Percentiles rank a stretch among this genome's conserved stretches.
Evolutionary conservation across 805 yeast genomes (phyloP).

Genomic region (Wickerhamomyces silvicola): DNA sequence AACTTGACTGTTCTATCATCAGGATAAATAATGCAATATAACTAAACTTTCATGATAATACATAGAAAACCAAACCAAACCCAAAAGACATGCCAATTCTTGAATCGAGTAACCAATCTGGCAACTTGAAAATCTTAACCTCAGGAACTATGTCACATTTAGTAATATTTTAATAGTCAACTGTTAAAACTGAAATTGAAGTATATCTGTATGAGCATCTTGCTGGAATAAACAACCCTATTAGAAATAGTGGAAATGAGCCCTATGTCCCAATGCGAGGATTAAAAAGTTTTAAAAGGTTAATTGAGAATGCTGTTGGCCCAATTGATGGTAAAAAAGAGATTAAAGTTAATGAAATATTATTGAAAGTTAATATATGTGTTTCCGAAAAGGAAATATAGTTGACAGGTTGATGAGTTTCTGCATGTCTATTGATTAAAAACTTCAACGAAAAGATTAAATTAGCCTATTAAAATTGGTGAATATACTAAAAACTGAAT

Average conservation of each 20-base stretch:
- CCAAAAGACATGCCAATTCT: constrained; percentile 14
- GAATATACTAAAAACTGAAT: constrained; percentile 2
- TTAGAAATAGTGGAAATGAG: constrained; percentile 5
- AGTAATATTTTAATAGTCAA: constrained; percentile 8
- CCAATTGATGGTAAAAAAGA: constrained; percentile 1
- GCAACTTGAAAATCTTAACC: constrained; percentile 6
- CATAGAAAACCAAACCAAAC: constrained; percentile 10
- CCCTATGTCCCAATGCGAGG: constrained; percentile 8
- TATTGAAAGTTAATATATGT: background rate
- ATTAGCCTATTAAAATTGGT: background rate
- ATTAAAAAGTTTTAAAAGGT: constrained; percentile 6
- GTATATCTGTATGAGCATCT: constrained; percentile 1
- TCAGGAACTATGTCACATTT: constrained; percentile 12
- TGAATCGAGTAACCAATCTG: constrained; percentile 16
- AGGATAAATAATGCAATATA: constrained; percentile 10
- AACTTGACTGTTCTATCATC: constrained; percentile 11
- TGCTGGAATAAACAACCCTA: constrained; percentile 7
- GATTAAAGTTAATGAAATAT: background rate
- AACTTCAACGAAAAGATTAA: background rate
- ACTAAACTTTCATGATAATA: constrained; percentile 2
- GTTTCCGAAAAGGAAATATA: too few relatives aligned
- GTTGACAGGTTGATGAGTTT: too few relatives aligned
- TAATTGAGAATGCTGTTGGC: constrained; percentile 1
- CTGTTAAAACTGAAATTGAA: constrained; percentile 5
- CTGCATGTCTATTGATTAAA: constrained; percentile 1